Conservation (phyloP, 208 protist species). For the Endotrypanum monterogeii region DNA sequence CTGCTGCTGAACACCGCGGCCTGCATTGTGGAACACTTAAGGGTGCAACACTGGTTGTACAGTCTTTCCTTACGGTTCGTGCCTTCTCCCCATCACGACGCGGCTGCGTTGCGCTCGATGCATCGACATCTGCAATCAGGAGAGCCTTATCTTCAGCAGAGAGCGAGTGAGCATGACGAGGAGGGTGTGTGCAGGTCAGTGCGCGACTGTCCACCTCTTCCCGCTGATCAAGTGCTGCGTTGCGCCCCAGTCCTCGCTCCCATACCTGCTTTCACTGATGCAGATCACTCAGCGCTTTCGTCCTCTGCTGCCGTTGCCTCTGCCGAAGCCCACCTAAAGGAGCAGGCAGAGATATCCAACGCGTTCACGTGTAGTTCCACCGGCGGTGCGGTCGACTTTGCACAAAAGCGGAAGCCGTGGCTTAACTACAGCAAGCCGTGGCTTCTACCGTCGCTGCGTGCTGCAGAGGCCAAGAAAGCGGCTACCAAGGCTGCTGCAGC, state of each 20-base stretch:
- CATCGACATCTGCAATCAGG: constrained; percentile 56
- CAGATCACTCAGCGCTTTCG: not conserved
- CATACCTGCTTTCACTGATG: constrained; percentile 17
- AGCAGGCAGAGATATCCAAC: no score
- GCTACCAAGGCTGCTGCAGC: constrained; percentile 26
- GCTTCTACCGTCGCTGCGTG: constrained; percentile 38
- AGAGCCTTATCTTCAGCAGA: constrained; percentile 41
- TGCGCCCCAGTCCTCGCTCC: constrained; percentile 20
- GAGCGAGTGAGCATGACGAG: not conserved
- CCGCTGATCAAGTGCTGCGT: constrained; percentile 5
- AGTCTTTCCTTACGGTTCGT: constrained; percentile 50
- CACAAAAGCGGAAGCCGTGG: constrained; percentile 43
- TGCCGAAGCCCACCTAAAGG: not conserved
- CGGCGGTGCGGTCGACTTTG: not conserved
- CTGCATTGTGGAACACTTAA: constrained; percentile 60
- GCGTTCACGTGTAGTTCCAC: no score
- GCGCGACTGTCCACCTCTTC: constrained; percentile 20
- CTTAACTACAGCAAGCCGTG: constrained; percentile 70
- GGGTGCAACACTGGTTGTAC: constrained; percentile 83
- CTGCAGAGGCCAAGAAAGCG: constrained; percentile 41
- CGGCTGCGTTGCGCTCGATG: constrained; percentile 41
- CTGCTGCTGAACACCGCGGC: constrained; percentile 34
- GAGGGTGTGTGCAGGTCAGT: constrained; percentile 12
- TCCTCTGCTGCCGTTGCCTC: not conserved
- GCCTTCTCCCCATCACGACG: constrained; percentile 39